These are phyloP conservation scores for Brassica incana DNA, from an alignment of 345 rosid species.

Conservation along the genomic window DNA sequence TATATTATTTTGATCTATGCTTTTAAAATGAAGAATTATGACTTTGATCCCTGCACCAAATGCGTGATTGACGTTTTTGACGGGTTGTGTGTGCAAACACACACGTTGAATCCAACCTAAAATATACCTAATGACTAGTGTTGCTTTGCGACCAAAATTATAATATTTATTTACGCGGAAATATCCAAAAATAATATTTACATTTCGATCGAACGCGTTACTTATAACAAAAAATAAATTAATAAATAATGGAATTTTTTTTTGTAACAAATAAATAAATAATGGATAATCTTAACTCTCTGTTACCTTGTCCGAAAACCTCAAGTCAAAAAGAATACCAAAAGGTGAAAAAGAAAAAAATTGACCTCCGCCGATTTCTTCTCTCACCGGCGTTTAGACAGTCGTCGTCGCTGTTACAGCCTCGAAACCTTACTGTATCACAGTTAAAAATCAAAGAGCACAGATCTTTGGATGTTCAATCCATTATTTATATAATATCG, in stretches of 20 bases:
- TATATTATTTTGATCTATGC: too few species aligned
- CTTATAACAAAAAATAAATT: background rate
- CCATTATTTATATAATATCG: background rate
- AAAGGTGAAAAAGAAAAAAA: background rate
- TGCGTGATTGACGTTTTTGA: background rate
- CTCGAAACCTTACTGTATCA: background rate
- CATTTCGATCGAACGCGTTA: background rate
- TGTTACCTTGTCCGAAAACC: constrained; percentile 33
- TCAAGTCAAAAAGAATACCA: constrained; percentile 3
- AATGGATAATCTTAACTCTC: background rate
- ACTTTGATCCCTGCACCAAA: background rate
- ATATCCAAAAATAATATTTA: background rate
- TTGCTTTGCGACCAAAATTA: too few species aligned
- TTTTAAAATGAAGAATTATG: background rate
- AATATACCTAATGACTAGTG: too few species aligned
- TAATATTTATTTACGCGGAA: too few species aligned
- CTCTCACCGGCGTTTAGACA: constrained; percentile 35
- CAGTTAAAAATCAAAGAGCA: constrained; percentile 11
- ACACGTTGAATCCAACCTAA: too few species aligned
- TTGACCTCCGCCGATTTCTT: constrained; percentile 15
- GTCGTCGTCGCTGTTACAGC: constrained; percentile 26
- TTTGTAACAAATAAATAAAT: background rate
- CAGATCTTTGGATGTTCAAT: constrained; percentile 3
- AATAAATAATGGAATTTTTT: background rate
- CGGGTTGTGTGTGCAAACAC: too few species aligned